A percentile compares a stretch with the other conserved stretches of the same genome.
Conservation (phyloP, 2,329 filamentous ascomycete genomes). For the Grosmannia serpens region DNA sequence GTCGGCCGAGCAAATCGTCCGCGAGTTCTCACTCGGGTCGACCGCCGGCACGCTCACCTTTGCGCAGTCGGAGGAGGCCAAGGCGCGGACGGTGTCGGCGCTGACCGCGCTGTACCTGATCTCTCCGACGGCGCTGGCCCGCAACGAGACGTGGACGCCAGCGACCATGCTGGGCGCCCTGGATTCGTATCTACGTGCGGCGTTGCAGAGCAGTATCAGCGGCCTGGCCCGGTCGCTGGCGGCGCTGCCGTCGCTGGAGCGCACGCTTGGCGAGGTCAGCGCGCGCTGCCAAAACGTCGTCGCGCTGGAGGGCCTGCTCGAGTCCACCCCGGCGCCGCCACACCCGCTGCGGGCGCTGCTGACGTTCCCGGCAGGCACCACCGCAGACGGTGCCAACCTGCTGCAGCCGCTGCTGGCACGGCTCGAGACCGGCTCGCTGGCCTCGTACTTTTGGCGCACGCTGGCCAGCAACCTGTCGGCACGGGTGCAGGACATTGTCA, state of each 20-base stretch:
- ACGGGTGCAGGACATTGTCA: constrained; percentile 74
- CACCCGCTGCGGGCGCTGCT: constrained; percentile 49
- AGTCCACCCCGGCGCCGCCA: constrained; percentile 50
- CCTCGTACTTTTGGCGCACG: constrained; percentile 88
- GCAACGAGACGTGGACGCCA: constrained; percentile 49
- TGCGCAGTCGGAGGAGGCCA: constrained; percentile 60
- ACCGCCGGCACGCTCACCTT: constrained; percentile 34
- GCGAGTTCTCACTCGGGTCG: constrained; percentile 68
- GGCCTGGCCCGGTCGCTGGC: constrained; percentile 64
- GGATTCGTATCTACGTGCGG: constrained; percentile 70
- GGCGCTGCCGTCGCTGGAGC: constrained; percentile 70
- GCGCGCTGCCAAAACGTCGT: constrained; percentile 82
- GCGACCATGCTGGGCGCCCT: constrained; percentile 63
- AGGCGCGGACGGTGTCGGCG: constrained; percentile 63
- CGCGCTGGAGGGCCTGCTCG: constrained; percentile 71
- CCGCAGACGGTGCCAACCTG: constrained; percentile 33
- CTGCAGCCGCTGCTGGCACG: constrained; percentile 60
- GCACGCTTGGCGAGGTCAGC: constrained; percentile 70
- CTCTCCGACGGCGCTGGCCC: constrained; percentile 50
- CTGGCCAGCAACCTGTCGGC: constrained; percentile 67
- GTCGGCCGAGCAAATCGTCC: constrained; percentile 64
- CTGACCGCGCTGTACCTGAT: constrained; percentile 69
- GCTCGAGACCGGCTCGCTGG: constrained; percentile 79
- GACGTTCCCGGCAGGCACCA: background rate
- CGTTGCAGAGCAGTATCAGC: constrained; percentile 67